Base-by-base conservation (phyloP, 108 stramenopile species). In the Cyclotella baltica region DNA sequence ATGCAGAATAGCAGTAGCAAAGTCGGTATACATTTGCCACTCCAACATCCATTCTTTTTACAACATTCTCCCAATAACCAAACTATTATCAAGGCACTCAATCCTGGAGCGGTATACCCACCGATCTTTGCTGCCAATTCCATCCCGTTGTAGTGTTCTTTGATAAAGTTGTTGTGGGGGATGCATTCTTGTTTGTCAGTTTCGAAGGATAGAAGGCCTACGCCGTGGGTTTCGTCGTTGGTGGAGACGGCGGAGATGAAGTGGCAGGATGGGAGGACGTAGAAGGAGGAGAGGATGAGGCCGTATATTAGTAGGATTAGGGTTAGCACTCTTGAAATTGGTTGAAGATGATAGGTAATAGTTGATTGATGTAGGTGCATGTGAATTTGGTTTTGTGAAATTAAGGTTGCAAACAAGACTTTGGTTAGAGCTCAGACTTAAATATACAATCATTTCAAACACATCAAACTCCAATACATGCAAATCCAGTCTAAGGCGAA, bases 111-210 rank as follows among this genome's bases (percentile, higher is more conserved):
- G 6, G 75, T 25, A 38, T 66, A 71, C 25, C 74, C 81, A 34
- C 74, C 62, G 29, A 82, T 20, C 53, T 66, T 82, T 67, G 81
- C 73, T 4, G 73, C 43, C 63, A 66, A 43, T 75, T 82, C 81
- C 81, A 71, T 82, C 23, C 81, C 81, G 55, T 82, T 82, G 52
- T 82, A 82, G 38, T 75, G 68, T 4, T 71, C 20, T 33, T 64
- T 47, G 23, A 82, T 70, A 30, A 82, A 82, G 10, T 61, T 18
- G 35, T 52, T 75, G 69, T 82, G 81, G 4, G 74, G 63, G 36
- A 75, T 18, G 55, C 81, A 82, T 3, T 47, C 40, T 16, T 56
- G 51, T 3, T 38, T 20, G 33, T 82, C 74, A 11, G 55, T 46
- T 67, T 82, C 81, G 51, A 75, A 81, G 16, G 66, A 28, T 23